phyloP scores from a whole-genome alignment of 768 basidiomycete genomes.

The Exidia glandulosa region DNA sequence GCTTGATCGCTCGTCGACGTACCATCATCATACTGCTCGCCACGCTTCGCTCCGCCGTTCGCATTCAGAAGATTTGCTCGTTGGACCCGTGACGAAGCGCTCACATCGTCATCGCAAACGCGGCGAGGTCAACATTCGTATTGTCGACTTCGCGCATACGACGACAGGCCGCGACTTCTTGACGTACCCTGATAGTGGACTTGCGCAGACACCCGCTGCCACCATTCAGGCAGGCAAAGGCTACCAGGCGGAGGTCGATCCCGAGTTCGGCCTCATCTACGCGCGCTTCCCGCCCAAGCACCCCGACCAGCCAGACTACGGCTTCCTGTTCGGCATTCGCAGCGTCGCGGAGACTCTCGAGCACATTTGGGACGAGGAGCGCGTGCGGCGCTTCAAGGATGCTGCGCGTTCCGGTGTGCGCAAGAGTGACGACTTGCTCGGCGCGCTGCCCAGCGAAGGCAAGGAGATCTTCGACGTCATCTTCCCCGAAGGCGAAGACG shows the following conservation, averaged over 20 bases:
- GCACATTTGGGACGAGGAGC: constrained; percentile 81
- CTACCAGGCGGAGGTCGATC: constrained; percentile 74
- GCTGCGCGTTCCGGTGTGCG: constrained; percentile 45
- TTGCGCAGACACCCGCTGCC: constrained; percentile 6
- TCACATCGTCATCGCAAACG: constrained; percentile 50
- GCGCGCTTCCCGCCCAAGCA: constrained; percentile 94
- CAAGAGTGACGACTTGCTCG: constrained; percentile 35
- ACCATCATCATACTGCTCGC: constrained; percentile 7
- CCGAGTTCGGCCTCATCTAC: constrained; percentile 70
- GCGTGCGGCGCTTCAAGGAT: constrained; percentile 52
- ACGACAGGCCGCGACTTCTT: constrained; percentile 91
- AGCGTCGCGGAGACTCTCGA: constrained; percentile 67
- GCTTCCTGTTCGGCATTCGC: constrained; percentile 86
- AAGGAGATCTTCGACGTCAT: constrained; percentile 74
- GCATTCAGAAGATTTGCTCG: constrained; percentile 68
- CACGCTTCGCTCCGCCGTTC: constrained; percentile 50
- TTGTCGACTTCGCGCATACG: constrained; percentile 98
- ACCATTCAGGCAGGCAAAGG: constrained; percentile 47
- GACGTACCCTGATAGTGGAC: constrained; percentile 38
- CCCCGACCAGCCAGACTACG: constrained; percentile 80
- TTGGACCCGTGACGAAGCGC: constrained; percentile 55
- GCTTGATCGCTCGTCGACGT: constrained; percentile 38
- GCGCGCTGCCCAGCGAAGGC: constrained; percentile 56
- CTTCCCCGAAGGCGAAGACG: constrained; percentile 23
- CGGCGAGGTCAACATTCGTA: constrained; percentile 89